A percentile compares a stretch with the other conserved stretches of the same genome.
Evolutionary conservation across 148 eudicot genomes (phyloP).

Genomic region (Dianthus caryophyllus): DNA sequence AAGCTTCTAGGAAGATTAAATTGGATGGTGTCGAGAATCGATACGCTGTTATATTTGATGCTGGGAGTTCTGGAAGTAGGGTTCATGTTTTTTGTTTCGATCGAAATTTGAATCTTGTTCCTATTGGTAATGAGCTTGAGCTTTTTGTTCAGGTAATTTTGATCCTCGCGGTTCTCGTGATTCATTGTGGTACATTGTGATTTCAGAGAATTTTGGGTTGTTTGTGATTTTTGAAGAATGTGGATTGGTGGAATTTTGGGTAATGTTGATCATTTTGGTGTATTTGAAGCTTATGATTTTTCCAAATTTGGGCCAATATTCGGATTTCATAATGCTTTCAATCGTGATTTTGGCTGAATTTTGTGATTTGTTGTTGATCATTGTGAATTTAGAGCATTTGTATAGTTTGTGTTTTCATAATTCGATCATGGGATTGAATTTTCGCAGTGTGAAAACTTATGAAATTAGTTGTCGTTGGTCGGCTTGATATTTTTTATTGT

Average conservation of each 20-base stretch:
- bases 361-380: conserved; percentile 3
- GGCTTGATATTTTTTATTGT: neutral
- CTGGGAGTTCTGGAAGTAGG: conserved; percentile 92
- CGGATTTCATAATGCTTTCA: too few relatives aligned
- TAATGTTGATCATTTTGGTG: too few relatives aligned
- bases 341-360: too few relatives aligned
- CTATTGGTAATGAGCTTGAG: conserved; percentile 53
- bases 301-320: too few relatives aligned
- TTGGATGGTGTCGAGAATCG: conserved; percentile 19
- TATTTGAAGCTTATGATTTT: too few relatives aligned
- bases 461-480: neutral
- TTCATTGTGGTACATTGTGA: conserved; percentile 1
- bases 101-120: conserved; percentile 72
- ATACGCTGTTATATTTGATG: conserved; percentile 90
- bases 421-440: neutral
- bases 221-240: neutral
- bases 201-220: neutral
- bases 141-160: conserved; percentile 47
- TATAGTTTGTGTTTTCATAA: neutral
- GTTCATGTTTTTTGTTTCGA: conserved; percentile 97
- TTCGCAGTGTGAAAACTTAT: neutral
- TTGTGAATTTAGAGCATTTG: neutral
- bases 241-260: too few relatives aligned
- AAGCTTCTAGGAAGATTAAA: conserved; percentile 38
- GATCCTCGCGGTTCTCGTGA: neutral